Percentiles rank a stretch among this genome's conserved stretches.
Conservation (phyloP, 768 basidiomycete species). For the Amyloporia xantha region DNA sequence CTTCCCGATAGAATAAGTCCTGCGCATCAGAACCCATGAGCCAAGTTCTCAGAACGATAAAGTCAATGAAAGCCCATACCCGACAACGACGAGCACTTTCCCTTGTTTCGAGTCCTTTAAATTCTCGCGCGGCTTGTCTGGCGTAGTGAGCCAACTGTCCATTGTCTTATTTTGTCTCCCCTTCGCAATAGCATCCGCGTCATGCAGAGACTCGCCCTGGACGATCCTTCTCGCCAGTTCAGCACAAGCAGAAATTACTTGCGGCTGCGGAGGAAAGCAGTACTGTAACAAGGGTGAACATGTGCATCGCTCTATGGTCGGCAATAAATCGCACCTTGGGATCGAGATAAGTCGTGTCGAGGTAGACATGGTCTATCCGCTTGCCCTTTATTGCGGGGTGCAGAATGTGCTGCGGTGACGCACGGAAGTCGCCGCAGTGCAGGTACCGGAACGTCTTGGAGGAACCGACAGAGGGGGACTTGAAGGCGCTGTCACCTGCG, state of each 20-base stretch:
- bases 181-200: constrained; percentile 19
- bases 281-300: constrained; percentile 42
- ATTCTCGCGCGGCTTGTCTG: constrained; percentile 18
- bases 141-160: constrained; percentile 42
- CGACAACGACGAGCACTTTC: constrained; percentile 58
- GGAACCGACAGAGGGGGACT: constrained; percentile 65
- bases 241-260: constrained; percentile 90
- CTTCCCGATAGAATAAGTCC: constrained; percentile 96
- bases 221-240: constrained; percentile 63
- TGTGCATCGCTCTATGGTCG: not conserved
- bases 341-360: constrained; percentile 95
- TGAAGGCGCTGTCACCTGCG: constrained; percentile 78
- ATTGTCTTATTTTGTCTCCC: constrained; percentile 30
- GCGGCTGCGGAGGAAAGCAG: constrained; percentile 91
- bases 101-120: constrained; percentile 31
- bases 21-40: constrained; percentile 27
- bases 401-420: constrained; percentile 78
- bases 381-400: constrained; percentile 84
- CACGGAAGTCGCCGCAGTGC: constrained; percentile 93
- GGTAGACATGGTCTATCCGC: constrained; percentile 78
- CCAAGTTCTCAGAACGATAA: not conserved
- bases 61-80: constrained; percentile 38
- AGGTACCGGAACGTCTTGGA: constrained; percentile 74
- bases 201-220: constrained; percentile 29
- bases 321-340: constrained; percentile 45